Conservation (phyloP, 768 basidiomycete genomes). For the Neoboletus magnificus region DNA sequence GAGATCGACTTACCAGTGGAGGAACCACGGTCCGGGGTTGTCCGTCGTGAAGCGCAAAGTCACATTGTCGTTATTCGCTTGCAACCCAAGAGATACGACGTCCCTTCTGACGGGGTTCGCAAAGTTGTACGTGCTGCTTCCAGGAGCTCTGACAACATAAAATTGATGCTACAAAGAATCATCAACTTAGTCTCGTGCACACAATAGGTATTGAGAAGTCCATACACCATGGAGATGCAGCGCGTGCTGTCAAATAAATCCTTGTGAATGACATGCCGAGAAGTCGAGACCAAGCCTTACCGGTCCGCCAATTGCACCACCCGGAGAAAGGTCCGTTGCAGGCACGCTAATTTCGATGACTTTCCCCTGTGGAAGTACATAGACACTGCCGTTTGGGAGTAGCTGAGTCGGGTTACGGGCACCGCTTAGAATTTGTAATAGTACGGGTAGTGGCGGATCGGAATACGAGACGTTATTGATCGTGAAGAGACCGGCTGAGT, state of each 20-base stretch:
- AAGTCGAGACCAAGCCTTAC: constrained; percentile 6
- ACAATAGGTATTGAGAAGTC: not conserved
- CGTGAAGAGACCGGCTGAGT: not conserved
- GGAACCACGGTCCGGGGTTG: constrained; percentile 42
- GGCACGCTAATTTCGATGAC: constrained; percentile 45
- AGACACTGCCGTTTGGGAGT: constrained; percentile 42
- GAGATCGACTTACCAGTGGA: constrained; percentile 18
- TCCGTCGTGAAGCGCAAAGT: constrained; percentile 62
- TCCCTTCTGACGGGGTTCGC: constrained; percentile 53
- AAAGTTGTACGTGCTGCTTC: constrained; percentile 39
- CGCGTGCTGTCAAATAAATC: constrained; percentile 26
- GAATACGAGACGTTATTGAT: constrained; percentile 30
- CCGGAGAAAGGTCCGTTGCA: constrained; percentile 5
- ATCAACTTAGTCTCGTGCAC: not conserved
- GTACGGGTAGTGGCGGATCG: constrained; percentile 37
- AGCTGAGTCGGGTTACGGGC: constrained; percentile 32
- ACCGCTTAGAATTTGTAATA: constrained; percentile 43
- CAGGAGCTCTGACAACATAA: constrained; percentile 39
- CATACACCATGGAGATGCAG: constrained; percentile 46
- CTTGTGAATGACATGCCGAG: not conserved
- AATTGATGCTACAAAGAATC: constrained; percentile 34
- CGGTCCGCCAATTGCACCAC: constrained; percentile 11
- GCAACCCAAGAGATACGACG: constrained; percentile 33
- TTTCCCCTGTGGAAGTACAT: constrained; percentile 38
- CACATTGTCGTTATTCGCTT: constrained; percentile 35